Evolutionary conservation across 257 asterid genomes (phyloP).

Genomic region (Solanum virginianum): DNA sequence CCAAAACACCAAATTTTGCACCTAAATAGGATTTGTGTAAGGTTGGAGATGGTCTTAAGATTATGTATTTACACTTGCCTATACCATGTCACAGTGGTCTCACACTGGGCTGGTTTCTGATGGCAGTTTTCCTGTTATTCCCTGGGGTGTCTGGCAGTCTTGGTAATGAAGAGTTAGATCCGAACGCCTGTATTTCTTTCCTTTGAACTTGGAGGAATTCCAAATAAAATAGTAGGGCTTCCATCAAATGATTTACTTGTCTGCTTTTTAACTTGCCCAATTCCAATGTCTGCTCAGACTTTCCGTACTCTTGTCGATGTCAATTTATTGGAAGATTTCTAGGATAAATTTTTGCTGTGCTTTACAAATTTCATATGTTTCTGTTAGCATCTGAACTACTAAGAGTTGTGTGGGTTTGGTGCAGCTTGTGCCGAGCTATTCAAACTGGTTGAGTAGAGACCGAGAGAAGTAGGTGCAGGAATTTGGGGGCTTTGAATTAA

Average conservation of each 20-base stretch:
- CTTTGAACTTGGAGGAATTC: neutral
- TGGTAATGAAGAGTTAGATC: neutral
- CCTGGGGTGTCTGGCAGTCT: neutral
- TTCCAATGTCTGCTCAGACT: neutral
- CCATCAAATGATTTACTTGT: neutral
- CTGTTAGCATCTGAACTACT: neutral
- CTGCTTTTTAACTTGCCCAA: neutral
- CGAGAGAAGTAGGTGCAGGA: constrained; percentile 40
- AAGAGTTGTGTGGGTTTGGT: neutral
- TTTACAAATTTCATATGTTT: neutral
- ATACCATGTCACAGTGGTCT: neutral
- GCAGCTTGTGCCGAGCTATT: constrained; percentile 72
- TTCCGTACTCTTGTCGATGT: neutral
- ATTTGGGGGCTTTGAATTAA: constrained; percentile 24
- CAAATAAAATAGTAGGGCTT: neutral
- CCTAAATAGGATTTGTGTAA: too few species aligned
- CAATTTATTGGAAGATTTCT: neutral
- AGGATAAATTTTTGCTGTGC: neutral
- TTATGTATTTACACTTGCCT: neutral
- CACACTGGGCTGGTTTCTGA: neutral
- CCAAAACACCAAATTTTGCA: too few species aligned
- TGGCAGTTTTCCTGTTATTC: neutral
- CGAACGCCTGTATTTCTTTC: neutral
- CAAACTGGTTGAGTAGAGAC: constrained; percentile 47
- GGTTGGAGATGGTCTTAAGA: neutral